Evolutionary conservation across 2,329 filamentous ascomycete species (phyloP), one percentile per base, ranked within the genome.

Genomic region (Hypoxylon sp.): DNA sequence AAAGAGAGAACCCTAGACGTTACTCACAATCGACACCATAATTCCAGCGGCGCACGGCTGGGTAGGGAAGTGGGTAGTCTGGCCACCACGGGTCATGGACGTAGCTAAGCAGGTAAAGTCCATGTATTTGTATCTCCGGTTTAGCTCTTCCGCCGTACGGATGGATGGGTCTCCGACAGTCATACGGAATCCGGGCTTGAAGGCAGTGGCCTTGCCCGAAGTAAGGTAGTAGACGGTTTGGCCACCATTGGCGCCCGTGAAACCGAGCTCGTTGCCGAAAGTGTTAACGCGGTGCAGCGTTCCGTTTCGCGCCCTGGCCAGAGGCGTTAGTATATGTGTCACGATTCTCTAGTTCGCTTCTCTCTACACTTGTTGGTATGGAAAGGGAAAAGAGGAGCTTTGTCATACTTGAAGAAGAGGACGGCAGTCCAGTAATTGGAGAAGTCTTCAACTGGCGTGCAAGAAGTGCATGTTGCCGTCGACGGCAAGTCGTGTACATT

Each of bases 161-260:
- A 75, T 73, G 41, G 11, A 72, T 1, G 79, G 76, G 61, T 81
- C 76, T 28, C 80, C 80, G 32, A 80, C 79, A 1, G 80, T 79
- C 80, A 82, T 81, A 63, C 80, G 78, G 73, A 82, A 82, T 3
- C 80, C 78, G 67, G 79, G 71, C 64, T 75, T 80, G 74, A 81
- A 81, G 23, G 79, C 79, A 1, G 79, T 81, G 17, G 79, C 79
- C 60, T 77, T 76, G 51, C 75, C 74, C 56, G 78, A 78, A 11
- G 78, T 77, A 1, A 82, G 77, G 66, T 82, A 82, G 75, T 82
- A 82, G 25, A 82, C 80, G 1, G 79, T 80, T 66, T 81, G 79
- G 11, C 79, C 79, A 14, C 79, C 79, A 4, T 52, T 72, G 3
- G 75, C 75, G 2, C 60, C 50, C 3, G 69, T 74, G 61, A 66